Percentiles rank a stretch among this genome's conserved stretches.
Evolutionary conservation across 192 early-diverging fungal species (phyloP).

Genomic region (Coemansia sp.): DNA sequence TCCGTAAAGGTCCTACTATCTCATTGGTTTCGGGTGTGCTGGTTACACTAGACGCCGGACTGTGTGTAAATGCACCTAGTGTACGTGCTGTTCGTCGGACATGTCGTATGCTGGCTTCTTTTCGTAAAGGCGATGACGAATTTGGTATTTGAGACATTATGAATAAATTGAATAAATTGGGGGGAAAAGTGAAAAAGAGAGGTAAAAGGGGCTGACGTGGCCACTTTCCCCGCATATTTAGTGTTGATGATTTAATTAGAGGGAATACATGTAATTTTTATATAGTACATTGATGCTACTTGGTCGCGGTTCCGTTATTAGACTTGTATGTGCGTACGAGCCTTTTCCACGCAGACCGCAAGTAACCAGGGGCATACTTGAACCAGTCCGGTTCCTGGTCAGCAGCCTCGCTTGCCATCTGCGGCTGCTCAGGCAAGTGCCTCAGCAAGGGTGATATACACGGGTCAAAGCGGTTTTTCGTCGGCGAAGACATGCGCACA

Average conservation of each 20-base stretch:
- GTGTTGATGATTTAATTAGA: too few species aligned
- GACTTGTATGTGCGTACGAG: constrained; percentile 39
- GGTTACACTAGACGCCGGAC: not conserved
- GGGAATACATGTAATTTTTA: too few species aligned
- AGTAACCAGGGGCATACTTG: constrained; percentile 45
- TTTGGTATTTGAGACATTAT: constrained; percentile 16
- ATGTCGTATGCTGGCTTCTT: constrained; percentile 21
- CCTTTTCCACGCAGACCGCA: constrained; percentile 51
- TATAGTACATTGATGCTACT: not conserved
- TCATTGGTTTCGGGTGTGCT: not conserved
- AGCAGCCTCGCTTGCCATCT: constrained; percentile 15
- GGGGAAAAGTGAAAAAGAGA: not conserved
- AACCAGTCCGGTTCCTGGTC: constrained; percentile 49
- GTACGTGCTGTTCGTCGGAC: constrained; percentile 39
- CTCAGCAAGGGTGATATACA: constrained; percentile 49
- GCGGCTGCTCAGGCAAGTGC: constrained; percentile 38
- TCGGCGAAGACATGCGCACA: constrained; percentile 40
- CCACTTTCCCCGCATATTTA: too few species aligned
- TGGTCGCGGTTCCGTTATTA: not conserved
- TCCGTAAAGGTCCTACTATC: not conserved
- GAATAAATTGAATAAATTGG: too few species aligned
- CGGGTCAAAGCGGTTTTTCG: constrained; percentile 36
- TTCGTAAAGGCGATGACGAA: constrained; percentile 5
- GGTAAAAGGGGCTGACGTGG: too few species aligned
- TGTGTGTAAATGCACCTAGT: constrained; percentile 14